phyloP scores from a whole-genome alignment of 208 protist genomes.

The Crithidia fasciculata region DNA sequence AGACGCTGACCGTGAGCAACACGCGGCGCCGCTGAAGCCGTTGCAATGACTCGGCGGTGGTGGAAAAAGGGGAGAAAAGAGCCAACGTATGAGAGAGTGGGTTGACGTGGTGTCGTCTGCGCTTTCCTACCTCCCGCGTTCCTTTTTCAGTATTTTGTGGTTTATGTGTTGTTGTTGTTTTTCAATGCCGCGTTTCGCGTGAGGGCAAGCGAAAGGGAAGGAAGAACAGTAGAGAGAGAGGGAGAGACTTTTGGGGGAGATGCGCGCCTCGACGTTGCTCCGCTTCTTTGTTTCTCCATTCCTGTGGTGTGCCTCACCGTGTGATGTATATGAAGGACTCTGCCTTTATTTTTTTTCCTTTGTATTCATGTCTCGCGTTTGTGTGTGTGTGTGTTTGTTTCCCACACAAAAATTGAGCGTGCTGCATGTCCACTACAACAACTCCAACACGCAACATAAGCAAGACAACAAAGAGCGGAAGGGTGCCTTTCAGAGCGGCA shows the following conservation, averaged over 20 bases:
- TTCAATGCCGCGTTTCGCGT: no score
- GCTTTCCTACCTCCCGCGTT: no score
- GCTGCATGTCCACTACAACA: background rate
- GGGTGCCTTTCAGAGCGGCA: background rate
- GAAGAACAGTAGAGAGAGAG: background rate
- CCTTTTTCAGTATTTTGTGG: no score
- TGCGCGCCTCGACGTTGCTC: no score
- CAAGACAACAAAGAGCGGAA: background rate
- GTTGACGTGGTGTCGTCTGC: no score
- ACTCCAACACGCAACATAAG: no score
- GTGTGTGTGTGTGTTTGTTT: background rate
- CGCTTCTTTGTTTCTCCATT: no score
- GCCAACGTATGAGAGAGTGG: no score
- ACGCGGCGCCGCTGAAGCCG: constrained; percentile 1
- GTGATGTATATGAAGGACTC: no score
- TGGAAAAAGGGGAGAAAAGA: background rate
- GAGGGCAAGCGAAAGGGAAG: no score
- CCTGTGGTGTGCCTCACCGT: no score
- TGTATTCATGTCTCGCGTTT: background rate
- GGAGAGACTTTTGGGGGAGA: background rate
- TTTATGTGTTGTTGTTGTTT: no score
- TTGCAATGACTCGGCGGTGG: background rate
- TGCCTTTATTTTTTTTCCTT: background rate
- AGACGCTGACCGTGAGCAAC: constrained; percentile 64
- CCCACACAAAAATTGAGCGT: background rate